Base-by-base conservation (phyloP, 108 stramenopile genomes). In the Craspedostauros australis region DNA sequence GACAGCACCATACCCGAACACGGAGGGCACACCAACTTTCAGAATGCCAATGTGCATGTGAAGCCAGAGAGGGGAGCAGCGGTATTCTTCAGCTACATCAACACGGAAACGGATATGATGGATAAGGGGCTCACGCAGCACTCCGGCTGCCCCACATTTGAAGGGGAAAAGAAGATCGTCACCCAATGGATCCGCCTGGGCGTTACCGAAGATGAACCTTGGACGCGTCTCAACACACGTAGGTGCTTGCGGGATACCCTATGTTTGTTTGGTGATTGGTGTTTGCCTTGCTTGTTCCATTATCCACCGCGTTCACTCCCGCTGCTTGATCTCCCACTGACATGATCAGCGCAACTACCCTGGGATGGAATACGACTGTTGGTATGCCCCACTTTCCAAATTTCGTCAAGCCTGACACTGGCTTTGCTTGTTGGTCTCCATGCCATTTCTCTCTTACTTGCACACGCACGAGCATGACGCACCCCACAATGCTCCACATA, bases 21-120 rank as follows among this genome's bases (percentile, higher is more conserved):
- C 15, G 96, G 96, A 15, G 96, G 96, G 1, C 79, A 70, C 14
- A 97, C 96, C 50, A 89, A 90, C 30, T 97, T 97, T 65, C 73
- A 84, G 20, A 85, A 91, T 50, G 71, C 91, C 34, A 73, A 79
- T 56, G 70, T 95, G 4, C 85, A 88, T 52, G 66, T 95, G 49
- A 67, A 73, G 46, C 93, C 94, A 42, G 66, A 66, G 48, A 50
- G 64, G 46, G 79, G 83, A 37, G 71, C 66, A 45, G 94, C 89
- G 2, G 79, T 79, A 14, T 94, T 93, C 60, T 97, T 97, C 59
- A 75, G 74, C 29, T 88, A 86, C 47, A 76, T 88, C 43, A 79
- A 86, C 68, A 75, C 82, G 11, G 63, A 46, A 1, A 72, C 79
- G 20, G 71, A 68, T 44, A 57, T 68, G 37, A 80, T 64, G 59